These are phyloP conservation scores for Saccharomyces eubayanus DNA, from an alignment of 805 yeast genomes.

Conservation along the genomic window DNA sequence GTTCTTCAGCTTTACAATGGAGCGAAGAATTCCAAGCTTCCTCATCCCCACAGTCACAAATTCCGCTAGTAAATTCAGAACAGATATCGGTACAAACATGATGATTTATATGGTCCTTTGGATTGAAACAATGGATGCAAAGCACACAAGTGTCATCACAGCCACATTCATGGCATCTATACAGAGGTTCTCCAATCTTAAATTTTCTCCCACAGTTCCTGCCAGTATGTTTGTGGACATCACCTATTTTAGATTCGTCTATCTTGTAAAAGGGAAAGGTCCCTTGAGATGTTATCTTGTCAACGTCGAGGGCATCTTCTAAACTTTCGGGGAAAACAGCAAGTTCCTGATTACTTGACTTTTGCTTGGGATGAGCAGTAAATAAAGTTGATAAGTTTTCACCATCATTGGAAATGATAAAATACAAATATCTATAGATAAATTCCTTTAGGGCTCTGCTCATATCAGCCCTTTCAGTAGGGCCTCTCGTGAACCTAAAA, in stretches of 20 bases:
- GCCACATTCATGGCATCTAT: conserved; percentile 69
- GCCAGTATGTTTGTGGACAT: conserved; percentile 39
- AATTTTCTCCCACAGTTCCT: conserved; percentile 64
- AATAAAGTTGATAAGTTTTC: conserved; percentile 30
- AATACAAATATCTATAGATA: conserved; percentile 28
- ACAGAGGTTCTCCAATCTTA: conserved; percentile 54
- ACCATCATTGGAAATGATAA: conserved; percentile 34
- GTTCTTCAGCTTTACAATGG: conserved; percentile 39
- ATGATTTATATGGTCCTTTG: conserved; percentile 59
- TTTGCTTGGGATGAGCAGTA: conserved; percentile 7
- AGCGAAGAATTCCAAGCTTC: conserved; percentile 50
- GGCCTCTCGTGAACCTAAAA: conserved; percentile 20
- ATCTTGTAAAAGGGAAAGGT: conserved; percentile 13
- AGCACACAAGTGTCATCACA: conserved; percentile 71
- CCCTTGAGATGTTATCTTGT: conserved; percentile 4
- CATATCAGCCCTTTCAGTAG: conserved; percentile 24
- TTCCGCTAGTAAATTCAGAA: conserved; percentile 42
- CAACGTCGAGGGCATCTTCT: conserved; percentile 15
- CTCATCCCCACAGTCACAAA: conserved; percentile 68
- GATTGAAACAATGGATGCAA: conserved; percentile 65
- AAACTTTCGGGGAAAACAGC: conserved; percentile 12
- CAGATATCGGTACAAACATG: conserved; percentile 48
- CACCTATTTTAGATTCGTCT: conserved; percentile 8
- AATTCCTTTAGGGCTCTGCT: conserved; percentile 19
- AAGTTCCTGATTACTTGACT: conserved; percentile 3